A percentile compares a stretch with the other conserved stretches of the same genome.
phyloP scores from a whole-genome alignment of 257 asterid genomes.

The Avicennia marina region DNA sequence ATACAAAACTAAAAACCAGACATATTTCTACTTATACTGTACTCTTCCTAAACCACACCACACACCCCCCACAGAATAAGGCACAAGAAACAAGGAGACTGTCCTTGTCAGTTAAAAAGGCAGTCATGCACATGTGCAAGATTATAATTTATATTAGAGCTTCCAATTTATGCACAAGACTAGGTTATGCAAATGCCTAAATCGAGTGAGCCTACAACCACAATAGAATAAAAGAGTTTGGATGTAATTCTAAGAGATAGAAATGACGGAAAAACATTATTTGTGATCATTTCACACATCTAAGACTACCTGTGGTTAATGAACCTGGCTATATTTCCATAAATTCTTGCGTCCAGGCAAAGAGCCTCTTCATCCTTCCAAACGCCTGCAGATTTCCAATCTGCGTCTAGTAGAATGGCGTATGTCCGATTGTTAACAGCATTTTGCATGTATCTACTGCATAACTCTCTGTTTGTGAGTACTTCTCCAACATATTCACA shows the following conservation, averaged over 20 bases:
- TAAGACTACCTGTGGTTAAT: conserved; percentile 51
- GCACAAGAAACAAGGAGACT: background rate
- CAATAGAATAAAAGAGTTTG: background rate
- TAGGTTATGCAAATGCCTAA: background rate
- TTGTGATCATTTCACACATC: background rate
- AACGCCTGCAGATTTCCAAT: conserved; percentile 44
- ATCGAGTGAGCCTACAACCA: background rate
- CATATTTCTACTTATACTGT: background rate
- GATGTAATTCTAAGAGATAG: background rate
- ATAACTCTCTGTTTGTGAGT: conserved; percentile 37
- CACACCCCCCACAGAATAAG: background rate
- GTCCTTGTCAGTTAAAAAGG: background rate
- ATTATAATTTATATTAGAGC: background rate
- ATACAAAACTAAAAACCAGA: background rate
- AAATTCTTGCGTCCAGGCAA: conserved; percentile 46
- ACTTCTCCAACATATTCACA: too few species aligned
- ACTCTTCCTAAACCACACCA: background rate
- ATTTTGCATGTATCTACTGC: conserved; percentile 24
- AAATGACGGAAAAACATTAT: background rate
- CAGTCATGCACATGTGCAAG: background rate
- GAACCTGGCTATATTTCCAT: conserved; percentile 60
- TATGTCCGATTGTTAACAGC: conserved; percentile 27
- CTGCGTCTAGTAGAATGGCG: conserved; percentile 49
- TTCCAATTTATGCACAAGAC: background rate
- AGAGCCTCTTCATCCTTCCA: conserved; percentile 54